Base-by-base conservation (phyloP, 2,329 filamentous ascomycete genomes). In the Macrophomina tecta region DNA sequence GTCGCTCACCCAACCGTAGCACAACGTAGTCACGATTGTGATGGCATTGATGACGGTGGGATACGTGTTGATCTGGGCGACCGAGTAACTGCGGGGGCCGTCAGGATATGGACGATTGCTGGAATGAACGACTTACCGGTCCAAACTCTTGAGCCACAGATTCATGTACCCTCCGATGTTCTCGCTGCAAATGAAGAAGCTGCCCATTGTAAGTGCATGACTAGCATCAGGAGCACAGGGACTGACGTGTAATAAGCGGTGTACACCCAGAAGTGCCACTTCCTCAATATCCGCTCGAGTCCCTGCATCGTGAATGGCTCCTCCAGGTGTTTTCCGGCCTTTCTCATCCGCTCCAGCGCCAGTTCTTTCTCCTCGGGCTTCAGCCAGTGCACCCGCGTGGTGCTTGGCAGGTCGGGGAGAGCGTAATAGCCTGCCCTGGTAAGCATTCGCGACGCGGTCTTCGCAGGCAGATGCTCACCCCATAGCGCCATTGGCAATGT, bases 11-110 rank as follows among this genome's bases (percentile, higher is more conserved):
- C 45, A 63, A 4, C 60, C 60, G 48, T 63, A 63, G 30, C 45
- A 49, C 3, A 63, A 42, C 14, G 79, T 79, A 5, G 85, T 86
- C 0, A 84, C 75, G 40, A 88, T 88, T 1, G 86, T 86, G 0
- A 85, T 82, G 0, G 85, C 86, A 0, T 86, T 82, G 0, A 88
- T 83, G 1, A 84, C 86, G 0, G 86, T 83, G 0, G 86, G 85
- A 56, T 87, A 87, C 69, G 86, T 84, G 72, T 87, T 88, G 52
- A 56, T 58, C 42, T 58, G n/a, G 30, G 78, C 70, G 7, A 78
- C 72, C 0, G 80, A 79, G 69, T 79, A 82, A 0, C 75, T 66
- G 64, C 77, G 77, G 4, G 79, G 70, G 7, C 23, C 23, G 81
- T 58, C 4, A 58, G 53, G 6, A 9, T 1, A 2, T 30, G 18